Evolutionary conservation across 1,284 basidiomycete species (phyloP).

Genomic region (Wallemia ichthyophaga): DNA sequence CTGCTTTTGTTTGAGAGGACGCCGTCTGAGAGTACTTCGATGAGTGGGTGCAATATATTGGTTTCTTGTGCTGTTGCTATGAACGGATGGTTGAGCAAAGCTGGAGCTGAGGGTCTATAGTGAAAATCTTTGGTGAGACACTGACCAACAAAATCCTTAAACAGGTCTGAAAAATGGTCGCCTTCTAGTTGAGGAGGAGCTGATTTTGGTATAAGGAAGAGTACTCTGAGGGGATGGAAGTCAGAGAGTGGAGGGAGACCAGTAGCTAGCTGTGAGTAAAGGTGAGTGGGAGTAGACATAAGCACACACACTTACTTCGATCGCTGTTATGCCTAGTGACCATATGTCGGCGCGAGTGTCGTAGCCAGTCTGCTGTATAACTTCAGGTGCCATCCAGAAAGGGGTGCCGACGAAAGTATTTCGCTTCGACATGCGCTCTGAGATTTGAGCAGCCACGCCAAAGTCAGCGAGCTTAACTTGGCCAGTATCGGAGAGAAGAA

Average conservation of each 20-base stretch:
- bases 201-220: conserved; percentile 47
- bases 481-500: conserved; percentile 62
- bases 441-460: conserved; percentile 70
- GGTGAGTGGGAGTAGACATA: conserved; percentile 8
- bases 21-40: conserved; percentile 22
- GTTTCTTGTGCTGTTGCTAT: conserved; percentile 52
- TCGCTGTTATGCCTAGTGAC: conserved; percentile 18
- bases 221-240: conserved; percentile 19
- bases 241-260: conserved; percentile 20
- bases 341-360: conserved; percentile 19
- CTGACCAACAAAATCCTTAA: conserved; percentile 69
- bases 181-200: conserved; percentile 74
- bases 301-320: background rate
- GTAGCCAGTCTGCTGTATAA: conserved; percentile 71
- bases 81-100: conserved; percentile 72
- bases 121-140: conserved; percentile 76
- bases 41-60: conserved; percentile 49
- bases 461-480: conserved; percentile 94
- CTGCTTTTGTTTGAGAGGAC: background rate
- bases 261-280: conserved; percentile 17
- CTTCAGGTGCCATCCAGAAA: conserved; percentile 95
- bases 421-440: conserved; percentile 40
- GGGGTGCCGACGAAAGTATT: conserved; percentile 89
- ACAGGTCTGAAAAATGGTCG: conserved; percentile 36
- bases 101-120: conserved; percentile 63